Evolutionary conservation across 306 rosid genomes (phyloP).

Genomic region (Sicyos baderoa): DNA sequence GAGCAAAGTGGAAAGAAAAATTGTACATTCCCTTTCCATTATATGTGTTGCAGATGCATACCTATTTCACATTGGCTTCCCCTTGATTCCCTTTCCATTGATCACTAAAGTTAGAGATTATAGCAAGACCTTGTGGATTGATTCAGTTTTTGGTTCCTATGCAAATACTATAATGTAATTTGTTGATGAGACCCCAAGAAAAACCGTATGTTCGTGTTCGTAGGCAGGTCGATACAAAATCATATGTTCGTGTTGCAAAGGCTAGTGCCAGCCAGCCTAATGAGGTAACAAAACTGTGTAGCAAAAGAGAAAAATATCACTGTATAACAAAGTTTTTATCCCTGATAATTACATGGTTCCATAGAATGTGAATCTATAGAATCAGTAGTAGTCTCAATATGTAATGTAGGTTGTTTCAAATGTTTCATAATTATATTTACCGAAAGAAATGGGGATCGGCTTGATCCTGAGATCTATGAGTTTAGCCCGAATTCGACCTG

Average conservation of each 20-base stretch:
- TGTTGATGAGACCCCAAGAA: conserved; percentile 55
- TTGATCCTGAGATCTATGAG: neutral
- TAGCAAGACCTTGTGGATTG: neutral
- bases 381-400: conserved; percentile 37
- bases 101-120: neutral
- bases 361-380: conserved; percentile 35
- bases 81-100: neutral
- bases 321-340: conserved; percentile 35
- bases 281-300: conserved; percentile 31
- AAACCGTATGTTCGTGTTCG: conserved; percentile 69
- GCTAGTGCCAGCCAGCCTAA: conserved; percentile 29
- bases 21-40: neutral
- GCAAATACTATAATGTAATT: conserved; percentile 18
- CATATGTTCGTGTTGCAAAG: conserved; percentile 23
- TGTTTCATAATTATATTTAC: conserved; percentile 24
- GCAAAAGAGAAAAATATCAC: conserved; percentile 29
- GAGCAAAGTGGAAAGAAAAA: neutral
- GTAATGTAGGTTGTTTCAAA: conserved; percentile 26
- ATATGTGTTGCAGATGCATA: neutral
- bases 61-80: neutral
- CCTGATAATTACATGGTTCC: conserved; percentile 37
- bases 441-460: conserved; percentile 14
- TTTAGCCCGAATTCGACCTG: neutral
- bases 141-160: neutral
- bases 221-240: conserved; percentile 28